A percentile compares a stretch with the other conserved stretches of the same genome.
Evolutionary conservation across 2,329 filamentous ascomycete genomes (phyloP).

Genomic region (Alternaria atra): DNA sequence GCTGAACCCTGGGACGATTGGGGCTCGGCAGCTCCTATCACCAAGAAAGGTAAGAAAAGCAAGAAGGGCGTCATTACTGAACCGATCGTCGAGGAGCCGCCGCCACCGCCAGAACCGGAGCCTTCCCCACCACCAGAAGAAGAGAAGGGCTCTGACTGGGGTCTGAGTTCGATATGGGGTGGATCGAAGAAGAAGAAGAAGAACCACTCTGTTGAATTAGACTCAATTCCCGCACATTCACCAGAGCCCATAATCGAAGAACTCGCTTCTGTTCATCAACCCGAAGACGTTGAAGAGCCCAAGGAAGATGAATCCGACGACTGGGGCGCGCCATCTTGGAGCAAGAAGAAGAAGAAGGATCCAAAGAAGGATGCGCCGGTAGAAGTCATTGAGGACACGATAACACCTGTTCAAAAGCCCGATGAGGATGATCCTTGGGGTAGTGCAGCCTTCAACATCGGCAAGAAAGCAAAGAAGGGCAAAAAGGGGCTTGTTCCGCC

Average conservation of each 20-base stretch:
- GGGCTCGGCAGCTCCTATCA: slow-evolving; percentile 23
- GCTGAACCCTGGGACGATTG: slow-evolving; percentile 42
- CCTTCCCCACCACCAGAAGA: slow-evolving; percentile 44
- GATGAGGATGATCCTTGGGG: slow-evolving; percentile 54
- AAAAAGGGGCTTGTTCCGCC: slow-evolving; percentile 62
- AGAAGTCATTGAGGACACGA: slow-evolving; percentile 52
- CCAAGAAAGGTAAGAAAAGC: slow-evolving; percentile 43
- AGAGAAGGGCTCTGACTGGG: slow-evolving; percentile 46
- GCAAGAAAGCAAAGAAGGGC: slow-evolving; percentile 65
- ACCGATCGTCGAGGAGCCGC: slow-evolving; percentile 26
- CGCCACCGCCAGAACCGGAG: slow-evolving; percentile 34
- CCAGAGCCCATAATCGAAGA: slow-evolving; percentile 42
- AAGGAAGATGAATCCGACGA: slow-evolving; percentile 62
- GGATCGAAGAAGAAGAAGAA: slow-evolving; percentile 59
- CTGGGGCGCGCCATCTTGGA: slow-evolving; percentile 66
- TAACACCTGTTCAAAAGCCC: slow-evolving; percentile 54
- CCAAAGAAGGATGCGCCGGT: slow-evolving; percentile 52
- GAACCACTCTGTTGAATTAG: slow-evolving; percentile 48
- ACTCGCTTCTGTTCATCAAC: slow-evolving; percentile 48
- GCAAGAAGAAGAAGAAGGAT: slow-evolving; percentile 56
- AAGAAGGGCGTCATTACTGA: slow-evolving; percentile 52
- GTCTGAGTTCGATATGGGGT: slow-evolving; percentile 51
- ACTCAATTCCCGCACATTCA: slow-evolving; percentile 41
- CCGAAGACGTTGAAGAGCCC: slow-evolving; percentile 61
- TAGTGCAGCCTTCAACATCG: slow-evolving; percentile 50